phyloP scores from a whole-genome alignment of 495 filamentous ascomycete species.

The Venustampulla echinocandica region DNA sequence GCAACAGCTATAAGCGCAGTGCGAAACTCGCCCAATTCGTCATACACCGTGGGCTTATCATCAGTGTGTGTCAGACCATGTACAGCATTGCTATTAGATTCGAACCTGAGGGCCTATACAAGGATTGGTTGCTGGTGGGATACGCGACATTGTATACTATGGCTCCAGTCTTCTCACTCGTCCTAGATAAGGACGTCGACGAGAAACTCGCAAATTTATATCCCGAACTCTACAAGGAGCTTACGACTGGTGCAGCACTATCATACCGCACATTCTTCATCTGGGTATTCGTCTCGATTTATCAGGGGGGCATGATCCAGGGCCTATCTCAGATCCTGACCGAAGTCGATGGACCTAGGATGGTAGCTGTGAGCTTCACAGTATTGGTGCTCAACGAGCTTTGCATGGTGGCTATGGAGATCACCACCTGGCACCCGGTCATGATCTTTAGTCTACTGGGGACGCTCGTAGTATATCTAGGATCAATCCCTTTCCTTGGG shows the following conservation, averaged over 20 bases:
- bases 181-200: slow-evolving; percentile 91
- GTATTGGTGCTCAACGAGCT: slow-evolving; percentile 91
- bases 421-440: slow-evolving; percentile 93
- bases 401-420: slow-evolving; percentile 90
- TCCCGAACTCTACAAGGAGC: slow-evolving; percentile 93
- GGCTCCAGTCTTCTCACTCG: slow-evolving; percentile 87
- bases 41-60: slow-evolving; percentile 93
- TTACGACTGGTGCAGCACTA: slow-evolving; percentile 74
- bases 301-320: slow-evolving; percentile 92
- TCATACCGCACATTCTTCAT: slow-evolving; percentile 92
- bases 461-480: slow-evolving; percentile 71
- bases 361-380: slow-evolving; percentile 89
- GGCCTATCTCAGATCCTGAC: slow-evolving; percentile 82
- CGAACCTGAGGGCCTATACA: slow-evolving; percentile 89
- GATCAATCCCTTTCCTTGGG: slow-evolving; percentile 76
- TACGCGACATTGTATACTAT: slow-evolving; percentile 97
- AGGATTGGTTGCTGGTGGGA: slow-evolving; percentile 93
- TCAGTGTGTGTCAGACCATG: slow-evolving; percentile 92
- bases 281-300: slow-evolving; percentile 93
- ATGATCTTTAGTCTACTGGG: slow-evolving; percentile 82
- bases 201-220: slow-evolving; percentile 89
- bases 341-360: slow-evolving; percentile 55
- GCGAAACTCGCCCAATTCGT: slow-evolving; percentile 97
- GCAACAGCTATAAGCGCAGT: slow-evolving; percentile 91
- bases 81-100: slow-evolving; percentile 88